Evolutionary conservation across 208 protist species (phyloP), one percentile per base, ranked within the genome.

Genomic region (Sergeia podlipaevii): DNA sequence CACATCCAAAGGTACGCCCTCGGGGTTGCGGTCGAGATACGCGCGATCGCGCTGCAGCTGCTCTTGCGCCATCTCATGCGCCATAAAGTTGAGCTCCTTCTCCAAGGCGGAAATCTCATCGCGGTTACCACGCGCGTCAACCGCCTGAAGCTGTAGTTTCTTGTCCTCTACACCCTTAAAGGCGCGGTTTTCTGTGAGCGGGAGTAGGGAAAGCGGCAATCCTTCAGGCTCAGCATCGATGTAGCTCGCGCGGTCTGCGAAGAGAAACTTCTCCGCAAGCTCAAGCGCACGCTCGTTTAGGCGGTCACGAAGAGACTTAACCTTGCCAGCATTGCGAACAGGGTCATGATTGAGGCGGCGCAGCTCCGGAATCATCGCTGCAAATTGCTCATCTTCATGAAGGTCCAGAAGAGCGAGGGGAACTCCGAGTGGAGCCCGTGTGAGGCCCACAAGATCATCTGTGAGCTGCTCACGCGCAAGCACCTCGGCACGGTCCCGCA

Each of bases 291-390:
- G 62, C 10, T 64, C 76, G 56, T 87, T 58, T 15, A 89, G 58
- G 29, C 70, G 73, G 1, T 60, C 64, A 18, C 74, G 65, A 17
- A 86, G 17, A 18, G 67, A 61, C 27, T 60, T 70, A 42, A 89
- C 53, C 44, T 58, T 69, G 13, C 70, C 70, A 5, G 75, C 69
- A 42, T 89, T 84, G n/a, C 63, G 60, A 0, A 39, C 32, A 2
- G 71, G 67, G 48, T 93, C 79, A 51, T 85, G 76, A 32, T 65
- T 73, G 4, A 91, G 65, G 0, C 73, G 83, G 3, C 83, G 83
- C 39, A 86, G 60, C 58, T 81, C 77, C 1, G 77, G 70, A 29
- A 89, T 65, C 38, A 71, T 34, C 2, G 30, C 42, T n/a, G 59
- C 64, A 54, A 89, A 90, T 18, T 59, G 37, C 23, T 56, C 50